These are phyloP conservation scores for Penstemon davidsonii DNA, from an alignment of 257 asterid genomes.

Conservation along the genomic window DNA sequence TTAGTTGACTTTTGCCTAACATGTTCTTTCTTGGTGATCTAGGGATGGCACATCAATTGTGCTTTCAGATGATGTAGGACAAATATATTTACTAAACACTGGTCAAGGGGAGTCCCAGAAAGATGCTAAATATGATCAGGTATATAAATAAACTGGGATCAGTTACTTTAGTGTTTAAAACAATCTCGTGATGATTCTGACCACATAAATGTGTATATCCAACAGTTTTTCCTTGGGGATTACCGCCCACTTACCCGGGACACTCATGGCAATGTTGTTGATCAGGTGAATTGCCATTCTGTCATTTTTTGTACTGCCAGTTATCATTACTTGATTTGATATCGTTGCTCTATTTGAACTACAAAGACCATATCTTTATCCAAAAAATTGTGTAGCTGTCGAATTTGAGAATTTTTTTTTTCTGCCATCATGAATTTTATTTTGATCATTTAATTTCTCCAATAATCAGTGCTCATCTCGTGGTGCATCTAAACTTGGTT, in stretches of 20 bases:
- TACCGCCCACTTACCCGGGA: constrained; percentile 90
- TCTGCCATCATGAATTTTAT: neutral
- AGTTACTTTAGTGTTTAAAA: constrained; percentile 19
- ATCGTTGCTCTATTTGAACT: no score
- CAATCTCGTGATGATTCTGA: constrained; percentile 32
- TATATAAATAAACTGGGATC: constrained; percentile 29
- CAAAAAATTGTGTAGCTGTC: no score
- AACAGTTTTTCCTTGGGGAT: constrained; percentile 98
- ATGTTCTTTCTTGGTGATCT: constrained; percentile 40
- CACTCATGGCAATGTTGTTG: constrained; percentile 76
- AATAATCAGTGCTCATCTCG: neutral
- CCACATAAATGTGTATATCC: constrained; percentile 26
- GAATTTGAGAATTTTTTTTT: no score
- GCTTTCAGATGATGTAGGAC: constrained; percentile 98
- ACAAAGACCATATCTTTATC: no score
- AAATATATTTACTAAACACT: constrained; percentile 83
- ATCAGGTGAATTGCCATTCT: constrained; percentile 63
- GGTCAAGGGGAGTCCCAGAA: constrained; percentile 97
- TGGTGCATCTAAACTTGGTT: neutral
- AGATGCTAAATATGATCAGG: constrained; percentile 99
- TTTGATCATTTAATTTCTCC: neutral
- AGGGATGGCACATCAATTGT: constrained; percentile 99
- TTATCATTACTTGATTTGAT: neutral
- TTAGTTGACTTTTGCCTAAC: neutral
- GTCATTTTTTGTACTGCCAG: neutral